Conservation (phyloP, 2,329 filamentous ascomycete genomes). For the Paracoccidioides brasiliensis region DNA sequence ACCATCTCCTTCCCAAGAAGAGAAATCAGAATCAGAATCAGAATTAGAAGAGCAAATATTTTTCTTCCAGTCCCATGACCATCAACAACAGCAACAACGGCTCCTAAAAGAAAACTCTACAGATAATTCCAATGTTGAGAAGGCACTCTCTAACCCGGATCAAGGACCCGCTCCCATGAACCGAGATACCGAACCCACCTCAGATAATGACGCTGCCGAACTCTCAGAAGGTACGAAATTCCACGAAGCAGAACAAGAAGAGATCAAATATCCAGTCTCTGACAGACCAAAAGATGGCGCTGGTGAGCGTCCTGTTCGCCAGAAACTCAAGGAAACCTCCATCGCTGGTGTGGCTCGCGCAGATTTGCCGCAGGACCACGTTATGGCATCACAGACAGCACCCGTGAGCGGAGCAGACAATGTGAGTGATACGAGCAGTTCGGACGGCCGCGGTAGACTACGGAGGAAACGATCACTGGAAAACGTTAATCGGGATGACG, state of each 20-base stretch:
- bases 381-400: constrained; percentile 6
- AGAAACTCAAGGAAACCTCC: constrained; percentile 50
- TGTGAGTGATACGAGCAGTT: constrained; percentile 15
- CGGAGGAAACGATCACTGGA: constrained; percentile 32
- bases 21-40: constrained; percentile 3
- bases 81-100: constrained; percentile 3
- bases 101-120: not conserved
- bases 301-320: constrained; percentile 45
- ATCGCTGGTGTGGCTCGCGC: constrained; percentile 31
- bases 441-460: constrained; percentile 23
- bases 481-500: constrained; percentile 26
- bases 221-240: constrained; percentile 15
- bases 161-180: not conserved
- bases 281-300: constrained; percentile 19
- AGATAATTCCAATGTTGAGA: not conserved
- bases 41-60: not conserved
- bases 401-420: constrained; percentile 5
- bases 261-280: constrained; percentile 6
- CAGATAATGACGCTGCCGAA: constrained; percentile 6
- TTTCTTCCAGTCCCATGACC: not conserved
- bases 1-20: not conserved
- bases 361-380: constrained; percentile 10
- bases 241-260: constrained; percentile 14
- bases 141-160: not conserved
- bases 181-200: not conserved